Conservation (phyloP, 805 yeast genomes). For the Ascoidea asiatica region DNA sequence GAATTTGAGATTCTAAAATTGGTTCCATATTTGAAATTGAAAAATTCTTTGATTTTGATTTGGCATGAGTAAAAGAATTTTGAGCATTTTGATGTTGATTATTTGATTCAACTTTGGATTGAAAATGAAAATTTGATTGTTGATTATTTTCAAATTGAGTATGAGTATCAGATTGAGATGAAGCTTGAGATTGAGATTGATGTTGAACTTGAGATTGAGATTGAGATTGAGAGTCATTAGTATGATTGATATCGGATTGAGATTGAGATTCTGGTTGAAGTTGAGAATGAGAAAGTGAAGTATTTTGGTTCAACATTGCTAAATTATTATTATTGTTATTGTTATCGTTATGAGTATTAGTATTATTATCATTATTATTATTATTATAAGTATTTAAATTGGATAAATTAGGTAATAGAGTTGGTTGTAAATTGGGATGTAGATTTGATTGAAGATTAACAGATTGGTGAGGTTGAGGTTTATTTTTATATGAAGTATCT, state of each 20-base stretch:
- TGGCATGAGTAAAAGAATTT: neutral
- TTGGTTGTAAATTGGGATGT: constrained; percentile 1
- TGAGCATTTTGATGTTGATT: neutral
- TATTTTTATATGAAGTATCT: neutral
- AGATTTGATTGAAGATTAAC: neutral
- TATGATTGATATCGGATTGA: neutral
- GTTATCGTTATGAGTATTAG: neutral
- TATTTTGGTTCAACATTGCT: too few species aligned
- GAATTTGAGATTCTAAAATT: neutral
- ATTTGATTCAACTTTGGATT: too few species aligned
- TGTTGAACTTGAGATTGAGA: too few species aligned
- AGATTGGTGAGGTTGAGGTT: neutral
- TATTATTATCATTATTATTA: neutral
- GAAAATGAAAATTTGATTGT: neutral
- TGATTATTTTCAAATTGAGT: neutral
- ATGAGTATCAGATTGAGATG: neutral
- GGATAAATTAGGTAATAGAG: neutral
- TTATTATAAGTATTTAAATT: neutral
- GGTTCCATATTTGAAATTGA: neutral
- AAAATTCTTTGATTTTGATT: neutral
- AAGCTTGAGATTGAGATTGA: neutral
- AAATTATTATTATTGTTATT: neutral
- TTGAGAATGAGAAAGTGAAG: too few species aligned
- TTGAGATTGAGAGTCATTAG: neutral
- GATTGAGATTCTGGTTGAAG: neutral